Evolutionary conservation across 495 filamentous ascomycete genomes (phyloP).

Genomic region (Aspergillus bridgeri): DNA sequence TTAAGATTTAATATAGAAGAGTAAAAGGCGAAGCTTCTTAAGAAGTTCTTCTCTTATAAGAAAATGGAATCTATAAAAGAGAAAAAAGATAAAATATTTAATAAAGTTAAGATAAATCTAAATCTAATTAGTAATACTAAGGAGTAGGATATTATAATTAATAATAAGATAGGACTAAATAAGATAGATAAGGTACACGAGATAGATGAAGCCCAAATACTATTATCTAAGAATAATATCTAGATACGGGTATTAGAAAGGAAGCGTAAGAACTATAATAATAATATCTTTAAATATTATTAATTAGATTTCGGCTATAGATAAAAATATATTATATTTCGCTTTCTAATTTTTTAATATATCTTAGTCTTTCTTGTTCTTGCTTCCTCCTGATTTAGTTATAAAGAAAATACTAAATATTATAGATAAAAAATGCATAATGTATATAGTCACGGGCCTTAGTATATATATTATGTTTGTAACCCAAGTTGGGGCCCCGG

Average conservation of each 20-base stretch:
- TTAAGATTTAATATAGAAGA: constrained; percentile 2
- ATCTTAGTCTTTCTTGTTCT: no score
- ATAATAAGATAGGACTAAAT: not conserved
- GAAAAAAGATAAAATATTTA: not conserved
- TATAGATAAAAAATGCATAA: no score
- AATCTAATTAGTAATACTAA: no score
- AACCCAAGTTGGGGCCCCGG: no score
- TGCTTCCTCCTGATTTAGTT: no score
- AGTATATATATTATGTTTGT: no score
- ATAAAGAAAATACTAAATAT: no score
- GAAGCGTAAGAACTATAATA: not conserved
- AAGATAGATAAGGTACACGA: not conserved
- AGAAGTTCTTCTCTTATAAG: constrained; percentile 1
- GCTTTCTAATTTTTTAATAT: no score
- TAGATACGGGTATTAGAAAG: not conserved
- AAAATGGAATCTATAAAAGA: constrained; percentile 1
- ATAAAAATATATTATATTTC: not conserved
- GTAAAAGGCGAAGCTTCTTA: not conserved
- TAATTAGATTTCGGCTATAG: not conserved
- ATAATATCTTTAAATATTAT: not conserved
- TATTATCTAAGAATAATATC: no score
- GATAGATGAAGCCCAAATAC: not conserved
- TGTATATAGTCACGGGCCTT: no score
- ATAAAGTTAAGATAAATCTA: not conserved
- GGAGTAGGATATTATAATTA: constrained; percentile 1